Base-by-base conservation (phyloP, 129 eudicot genomes). In the Rutidosis leptorrhynchoides region DNA sequence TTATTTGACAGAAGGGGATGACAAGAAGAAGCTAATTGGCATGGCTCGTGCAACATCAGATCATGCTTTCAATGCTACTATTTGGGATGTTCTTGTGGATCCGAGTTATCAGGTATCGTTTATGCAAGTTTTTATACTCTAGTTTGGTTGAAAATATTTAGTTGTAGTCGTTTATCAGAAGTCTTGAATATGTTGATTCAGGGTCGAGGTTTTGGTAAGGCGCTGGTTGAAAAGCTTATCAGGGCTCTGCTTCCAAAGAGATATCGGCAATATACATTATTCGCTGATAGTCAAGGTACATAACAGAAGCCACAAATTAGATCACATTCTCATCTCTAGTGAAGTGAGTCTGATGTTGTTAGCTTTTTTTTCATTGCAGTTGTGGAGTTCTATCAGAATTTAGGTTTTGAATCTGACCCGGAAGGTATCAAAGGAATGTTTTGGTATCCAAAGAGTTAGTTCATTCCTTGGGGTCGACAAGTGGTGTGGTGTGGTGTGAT, bases 31-130 rank as follows among this genome's bases (percentile, higher is more conserved):
- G 87, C 88, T 93, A 60, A 89, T 93, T 65, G 98, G 96, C 56
- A 86, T 93, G 91, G 98, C 98, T 63, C 98, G 98, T 62, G 98
- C 98, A 65, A 93, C 98, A 61, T 93, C 96, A 51, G 98, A 93
- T 77, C 98, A 93, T 70, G 96, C 96, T 51, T 93, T 93, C 79
- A 88, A 88, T 82, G 96, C 98, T 58, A 93, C 98, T 45, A 93
- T 93, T 58, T 93, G 98, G 98, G 98, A 93, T 79, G 98, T 93
- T 37, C 85, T 93, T 82, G 98, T 93, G 66, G 98, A 93, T 80
- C 98, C 98, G 65, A 71, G 84, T 75, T 93, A 93, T 81, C 98
- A 93, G 98, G 98, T 92, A 82, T 40, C n/a, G n/a, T n/a, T n/a
- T n/a, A n/a, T n/a, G n/a, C n/a, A n/a, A n/a, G n/a, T n/a, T n/a